Conservation (phyloP, 306 rosid species). For the Astragalus glycyphyllos region DNA sequence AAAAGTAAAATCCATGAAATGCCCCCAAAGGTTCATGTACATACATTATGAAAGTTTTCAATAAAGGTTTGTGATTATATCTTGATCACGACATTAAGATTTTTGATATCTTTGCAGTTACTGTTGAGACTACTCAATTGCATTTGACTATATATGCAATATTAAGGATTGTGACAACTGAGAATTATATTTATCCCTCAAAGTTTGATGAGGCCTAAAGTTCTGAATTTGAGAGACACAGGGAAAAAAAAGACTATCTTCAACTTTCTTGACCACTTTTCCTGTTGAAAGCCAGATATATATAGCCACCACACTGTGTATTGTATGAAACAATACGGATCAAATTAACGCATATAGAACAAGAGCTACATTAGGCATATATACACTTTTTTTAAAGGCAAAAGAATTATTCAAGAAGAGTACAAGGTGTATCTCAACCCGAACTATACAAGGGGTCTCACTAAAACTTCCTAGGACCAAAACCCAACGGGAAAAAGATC, state of each 20-base stretch:
- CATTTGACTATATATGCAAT: too few species aligned
- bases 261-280: constrained; percentile 42
- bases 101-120: too few species aligned
- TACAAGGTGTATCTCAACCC: too few species aligned
- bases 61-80: too few species aligned
- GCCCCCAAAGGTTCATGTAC: constrained; percentile 49
- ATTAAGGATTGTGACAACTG: too few species aligned
- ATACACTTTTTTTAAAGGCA: too few species aligned
- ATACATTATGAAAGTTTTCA: not conserved
- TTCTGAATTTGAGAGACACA: constrained; percentile 42
- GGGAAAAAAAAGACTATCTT: constrained; percentile 40
- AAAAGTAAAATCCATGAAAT: constrained; percentile 44
- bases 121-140: too few species aligned
- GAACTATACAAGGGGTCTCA: too few species aligned
- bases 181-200: constrained; percentile 18
- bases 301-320: not conserved
- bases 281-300: not conserved
- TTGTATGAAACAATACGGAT: not conserved
- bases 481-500: too few species aligned
- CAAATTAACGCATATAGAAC: not conserved
- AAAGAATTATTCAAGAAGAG: too few species aligned
- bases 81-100: too few species aligned
- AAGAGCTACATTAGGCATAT: not conserved
- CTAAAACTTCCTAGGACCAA: too few species aligned
- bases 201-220: constrained; percentile 40